A percentile compares a stretch with the other conserved stretches of the same genome.
Conservation (phyloP, 2,329 filamentous ascomycete genomes). For the Aspergillus niger region DNA sequence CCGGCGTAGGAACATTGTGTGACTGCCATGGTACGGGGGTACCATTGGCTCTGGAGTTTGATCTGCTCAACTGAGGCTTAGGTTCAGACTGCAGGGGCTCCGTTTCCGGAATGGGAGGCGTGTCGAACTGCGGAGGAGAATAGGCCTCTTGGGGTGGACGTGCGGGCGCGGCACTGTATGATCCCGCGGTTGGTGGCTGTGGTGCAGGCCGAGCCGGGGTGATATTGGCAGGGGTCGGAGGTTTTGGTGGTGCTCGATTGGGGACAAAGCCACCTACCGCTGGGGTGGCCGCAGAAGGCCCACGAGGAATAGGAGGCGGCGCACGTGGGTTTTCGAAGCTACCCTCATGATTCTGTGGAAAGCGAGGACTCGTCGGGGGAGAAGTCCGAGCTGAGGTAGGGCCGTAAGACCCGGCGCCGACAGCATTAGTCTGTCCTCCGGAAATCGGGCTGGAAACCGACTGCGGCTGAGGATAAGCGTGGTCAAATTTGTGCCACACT, state of each 20-base stretch:
- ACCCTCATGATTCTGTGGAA: constrained; percentile 84
- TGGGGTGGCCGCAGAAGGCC: constrained; percentile 50
- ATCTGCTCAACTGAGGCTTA: constrained; percentile 60
- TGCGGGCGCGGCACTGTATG: constrained; percentile 41
- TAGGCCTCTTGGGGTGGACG: constrained; percentile 59
- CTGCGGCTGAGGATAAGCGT: constrained; percentile 65
- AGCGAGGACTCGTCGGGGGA: constrained; percentile 80
- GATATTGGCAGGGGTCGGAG: constrained; percentile 59
- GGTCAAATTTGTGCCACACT: constrained; percentile 94
- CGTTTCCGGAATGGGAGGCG: constrained; percentile 56
- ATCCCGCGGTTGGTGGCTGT: constrained; percentile 47
- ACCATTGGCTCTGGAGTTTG: constrained; percentile 66
- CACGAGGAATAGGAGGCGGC: constrained; percentile 79
- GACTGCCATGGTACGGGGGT: constrained; percentile 52
- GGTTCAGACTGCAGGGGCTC: constrained; percentile 66
- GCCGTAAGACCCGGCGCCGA: constrained; percentile 45
- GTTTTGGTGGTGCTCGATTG: constrained; percentile 80
- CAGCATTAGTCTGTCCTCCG: constrained; percentile 45
- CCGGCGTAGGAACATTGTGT: constrained; percentile 40
- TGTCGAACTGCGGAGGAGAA: constrained; percentile 38
- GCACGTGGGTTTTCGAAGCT: constrained; percentile 97
- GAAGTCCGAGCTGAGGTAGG: constrained; percentile 66
- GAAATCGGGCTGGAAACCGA: constrained; percentile 42
- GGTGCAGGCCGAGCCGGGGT: constrained; percentile 47
- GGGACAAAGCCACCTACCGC: constrained; percentile 66